phyloP scores from a whole-genome alignment of 208 protist genomes.

The Zelonia costaricensis region DNA sequence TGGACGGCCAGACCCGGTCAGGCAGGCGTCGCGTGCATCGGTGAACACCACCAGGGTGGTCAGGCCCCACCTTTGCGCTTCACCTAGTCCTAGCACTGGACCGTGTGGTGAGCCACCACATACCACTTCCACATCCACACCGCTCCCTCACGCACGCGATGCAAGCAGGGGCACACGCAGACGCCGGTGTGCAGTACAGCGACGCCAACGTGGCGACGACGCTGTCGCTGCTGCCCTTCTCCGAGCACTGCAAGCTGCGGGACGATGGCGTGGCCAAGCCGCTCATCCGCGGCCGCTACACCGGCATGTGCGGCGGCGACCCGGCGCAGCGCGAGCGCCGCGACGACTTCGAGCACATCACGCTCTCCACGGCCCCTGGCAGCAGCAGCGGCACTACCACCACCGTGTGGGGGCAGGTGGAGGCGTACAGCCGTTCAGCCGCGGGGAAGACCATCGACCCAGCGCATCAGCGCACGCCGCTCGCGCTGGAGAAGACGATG shows the following conservation, averaged over 20 bases:
- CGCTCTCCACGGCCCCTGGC: too few species aligned
- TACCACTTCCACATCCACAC: too few species aligned
- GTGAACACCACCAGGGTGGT: too few species aligned
- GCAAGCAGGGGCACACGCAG: background rate
- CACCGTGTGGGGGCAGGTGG: constrained; percentile 34
- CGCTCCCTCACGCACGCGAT: too few species aligned
- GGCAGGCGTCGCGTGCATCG: too few species aligned
- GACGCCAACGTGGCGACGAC: constrained; percentile 41
- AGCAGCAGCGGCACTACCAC: too few species aligned
- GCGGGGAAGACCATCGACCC: constrained; percentile 65
- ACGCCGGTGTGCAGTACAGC: constrained; percentile 12
- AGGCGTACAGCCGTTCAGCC: constrained; percentile 71
- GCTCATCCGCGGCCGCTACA: constrained; percentile 47
- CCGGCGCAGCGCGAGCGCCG: constrained; percentile 37
- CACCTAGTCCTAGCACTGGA: too few species aligned
- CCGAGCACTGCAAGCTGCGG: constrained; percentile 41
- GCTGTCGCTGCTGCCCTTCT: constrained; percentile 51
- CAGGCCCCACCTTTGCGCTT: too few species aligned
- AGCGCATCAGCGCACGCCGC: constrained; percentile 48
- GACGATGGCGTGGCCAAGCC: constrained; percentile 28
- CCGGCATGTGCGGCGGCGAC: constrained; percentile 61
- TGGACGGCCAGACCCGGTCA: too few species aligned
- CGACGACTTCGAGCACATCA: constrained; percentile 46
- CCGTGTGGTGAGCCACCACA: too few species aligned
- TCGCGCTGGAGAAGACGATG: constrained; percentile 83